These are phyloP conservation scores for Plasmodium cynomolgi DNA, from an alignment of 169 alveolate genomes.

Conservation along the genomic window DNA sequence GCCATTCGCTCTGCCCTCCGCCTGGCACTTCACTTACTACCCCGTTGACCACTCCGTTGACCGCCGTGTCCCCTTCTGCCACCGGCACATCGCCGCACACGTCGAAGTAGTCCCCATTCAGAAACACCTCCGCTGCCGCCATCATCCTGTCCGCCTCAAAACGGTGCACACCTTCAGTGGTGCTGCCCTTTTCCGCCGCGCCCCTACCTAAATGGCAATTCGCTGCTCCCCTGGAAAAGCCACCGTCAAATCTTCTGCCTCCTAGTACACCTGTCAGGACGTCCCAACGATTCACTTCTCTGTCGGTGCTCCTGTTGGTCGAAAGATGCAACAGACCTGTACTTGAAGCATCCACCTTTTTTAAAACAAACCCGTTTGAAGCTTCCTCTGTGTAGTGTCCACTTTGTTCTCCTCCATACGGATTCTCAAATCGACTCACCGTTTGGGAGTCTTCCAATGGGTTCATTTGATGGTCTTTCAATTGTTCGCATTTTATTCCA, in stretches of 20 bases:
- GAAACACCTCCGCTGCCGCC: neutral
- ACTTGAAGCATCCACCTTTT: neutral
- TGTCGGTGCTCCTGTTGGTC: neutral
- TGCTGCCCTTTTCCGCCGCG: neutral
- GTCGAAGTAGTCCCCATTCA: neutral
- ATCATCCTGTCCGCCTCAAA: neutral
- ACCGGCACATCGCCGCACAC: neutral
- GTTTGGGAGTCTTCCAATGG: neutral
- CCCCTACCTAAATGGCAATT: neutral
- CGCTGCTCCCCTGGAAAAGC: neutral
- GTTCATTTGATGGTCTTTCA: neutral
- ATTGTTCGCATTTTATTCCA: neutral
- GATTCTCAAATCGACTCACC: neutral
- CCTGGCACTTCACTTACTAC: neutral
- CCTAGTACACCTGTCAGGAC: neutral
- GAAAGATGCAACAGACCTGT: neutral
- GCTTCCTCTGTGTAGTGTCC: neutral
- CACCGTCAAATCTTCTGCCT: neutral
- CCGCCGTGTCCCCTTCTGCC: neutral
- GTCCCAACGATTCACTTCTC: neutral
- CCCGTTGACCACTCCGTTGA: neutral
- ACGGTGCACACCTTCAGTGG: neutral
- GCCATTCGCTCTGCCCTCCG: neutral
- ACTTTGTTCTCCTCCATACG: neutral
- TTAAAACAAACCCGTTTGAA: neutral